Evolutionary conservation across 805 yeast genomes (phyloP).

Genomic region (Zygotorulaspora sp.): DNA sequence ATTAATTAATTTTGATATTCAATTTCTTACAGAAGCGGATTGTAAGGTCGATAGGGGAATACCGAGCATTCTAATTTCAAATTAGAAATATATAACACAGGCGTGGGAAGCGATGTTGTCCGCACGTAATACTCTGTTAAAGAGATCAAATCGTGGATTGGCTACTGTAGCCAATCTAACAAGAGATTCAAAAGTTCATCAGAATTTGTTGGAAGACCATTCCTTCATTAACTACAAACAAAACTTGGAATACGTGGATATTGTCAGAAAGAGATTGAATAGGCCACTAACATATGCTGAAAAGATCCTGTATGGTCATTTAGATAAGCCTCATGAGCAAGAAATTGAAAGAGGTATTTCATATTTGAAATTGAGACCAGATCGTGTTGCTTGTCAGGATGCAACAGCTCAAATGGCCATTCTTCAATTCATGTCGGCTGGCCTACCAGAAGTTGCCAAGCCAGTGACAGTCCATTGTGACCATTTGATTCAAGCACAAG

Average conservation of each 20-base stretch:
- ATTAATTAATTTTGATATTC: too few relatives aligned
- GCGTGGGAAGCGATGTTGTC: slow-evolving; percentile 28
- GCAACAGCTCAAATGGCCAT: slow-evolving; percentile 99
- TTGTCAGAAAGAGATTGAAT: slow-evolving; percentile 73
- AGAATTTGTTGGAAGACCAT: slow-evolving; percentile 75
- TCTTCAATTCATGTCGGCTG: slow-evolving; percentile 94
- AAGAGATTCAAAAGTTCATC: slow-evolving; percentile 70
- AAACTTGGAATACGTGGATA: slow-evolving; percentile 80
- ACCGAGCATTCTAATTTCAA: too few relatives aligned
- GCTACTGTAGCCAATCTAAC: slow-evolving; percentile 42
- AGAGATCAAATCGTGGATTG: slow-evolving; percentile 35
- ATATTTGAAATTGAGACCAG: slow-evolving; percentile 92
- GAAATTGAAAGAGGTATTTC: slow-evolving; percentile 82
- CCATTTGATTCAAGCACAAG: slow-evolving; percentile 93
- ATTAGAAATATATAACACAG: too few relatives aligned
- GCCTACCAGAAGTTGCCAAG: slow-evolving; percentile 84
- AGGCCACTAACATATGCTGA: slow-evolving; percentile 95
- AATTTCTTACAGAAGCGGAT: too few relatives aligned
- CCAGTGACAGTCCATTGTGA: slow-evolving; percentile 98
- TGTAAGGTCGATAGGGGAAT: too few relatives aligned
- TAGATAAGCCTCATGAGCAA: slow-evolving; percentile 88
- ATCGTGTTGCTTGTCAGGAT: slow-evolving; percentile 98
- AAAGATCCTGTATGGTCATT: slow-evolving; percentile 90
- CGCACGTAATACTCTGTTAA: slow-evolving; percentile 30
- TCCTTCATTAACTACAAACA: slow-evolving; percentile 90